Evolutionary conservation across 352 stramenopile genomes (phyloP), one percentile per base, ranked within the genome.

Genomic region (Pythium folliculosum): DNA sequence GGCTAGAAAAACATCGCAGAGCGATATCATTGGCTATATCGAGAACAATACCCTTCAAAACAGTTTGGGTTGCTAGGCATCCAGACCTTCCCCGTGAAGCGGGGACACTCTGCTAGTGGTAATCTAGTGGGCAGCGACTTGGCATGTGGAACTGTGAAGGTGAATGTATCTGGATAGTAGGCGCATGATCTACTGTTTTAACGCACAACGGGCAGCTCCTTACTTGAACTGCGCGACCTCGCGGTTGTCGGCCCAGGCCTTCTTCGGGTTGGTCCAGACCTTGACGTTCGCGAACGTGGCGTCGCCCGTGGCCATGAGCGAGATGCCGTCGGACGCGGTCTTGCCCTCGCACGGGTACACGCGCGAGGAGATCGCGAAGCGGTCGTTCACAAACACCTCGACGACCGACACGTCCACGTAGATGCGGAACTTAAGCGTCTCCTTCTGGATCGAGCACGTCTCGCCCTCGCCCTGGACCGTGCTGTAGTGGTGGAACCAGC

Each of bases 331-430:
- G 12, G 82, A 88, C 32, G 62, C 69, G 10, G 74, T 77, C 68
- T 83, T 60, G 44, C 60, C 57, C 23, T 75, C 80, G 63, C 82
- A 90, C 48, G 82, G 80, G 70, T 90, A 90, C 37, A 90, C 77
- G 32, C 82, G 82, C 63, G 80, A 76, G 44, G 82, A 90, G 27
- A 90, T 72, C 21, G 78, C 59, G 54, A 90, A 88, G 64, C 82
- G 80, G 65, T 72, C 80, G 73, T 90, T 90, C 63, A 90, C 78
- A 44, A 90, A 89, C 64, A 90, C 82, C 52, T 90, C 82, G 21
- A 88, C 71, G 30, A 75, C 80, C n/a, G 82, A 88, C 48, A 90
- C 82, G 65, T 90, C 82, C 40, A 88, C 82, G 60, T 86, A 90
- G 49, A 90, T 63, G 67, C 75, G 77, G 70, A 90, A 87, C 30